Evolutionary conservation across 176 grass and related monocot genomes (phyloP), one percentile per base, ranked within the genome.

Genomic region (Eleusine indica): DNA sequence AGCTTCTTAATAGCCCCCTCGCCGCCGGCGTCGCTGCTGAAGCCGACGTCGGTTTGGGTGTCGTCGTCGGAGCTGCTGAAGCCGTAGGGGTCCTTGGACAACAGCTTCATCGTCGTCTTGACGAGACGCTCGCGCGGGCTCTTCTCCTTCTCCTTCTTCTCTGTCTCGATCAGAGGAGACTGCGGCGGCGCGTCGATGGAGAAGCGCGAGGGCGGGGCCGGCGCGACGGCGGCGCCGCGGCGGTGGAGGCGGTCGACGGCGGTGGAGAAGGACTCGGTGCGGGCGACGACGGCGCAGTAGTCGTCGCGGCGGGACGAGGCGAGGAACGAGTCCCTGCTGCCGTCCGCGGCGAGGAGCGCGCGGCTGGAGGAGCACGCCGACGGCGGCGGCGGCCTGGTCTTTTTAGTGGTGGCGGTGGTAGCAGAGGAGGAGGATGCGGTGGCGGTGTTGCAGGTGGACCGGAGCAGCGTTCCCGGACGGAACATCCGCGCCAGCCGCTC

Each of bases 401-500:
- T 57, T 1, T 17, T 18, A 6, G 53, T 19, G 6, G 53, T 4
- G 3, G 48, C 13, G 0, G 9, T 3, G 4, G 79, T n/a, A 2
- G 48, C 4, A 0, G 42, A 32, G 11, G 85, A 83, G 49, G 79
- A 87, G 7, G 83, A 57, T n/a, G 91, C 63, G 4, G 92, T 68
- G 77, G 38, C 75, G 74, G 88, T 89, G 73, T 89, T 99, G 91
- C 96, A 99, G 49, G 93, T 87, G 30, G 87, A 95, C 52, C 91
- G 91, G 77, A 91, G 92, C 61, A 94, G 76, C 51, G 86, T 56
- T 18, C 61, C 44, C 12, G 92, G 82, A n/a, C 92, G 68, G 82
- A 99, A 96, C 84, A 99, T 92, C 77, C 93, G 70, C 25, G 78
- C 91, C 13, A 99, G 91, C 12, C 91, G 77, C 25, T 96, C 89